These are phyloP conservation scores for Dimocarpus longan DNA, from an alignment of 345 rosid species.

Conservation along the genomic window DNA sequence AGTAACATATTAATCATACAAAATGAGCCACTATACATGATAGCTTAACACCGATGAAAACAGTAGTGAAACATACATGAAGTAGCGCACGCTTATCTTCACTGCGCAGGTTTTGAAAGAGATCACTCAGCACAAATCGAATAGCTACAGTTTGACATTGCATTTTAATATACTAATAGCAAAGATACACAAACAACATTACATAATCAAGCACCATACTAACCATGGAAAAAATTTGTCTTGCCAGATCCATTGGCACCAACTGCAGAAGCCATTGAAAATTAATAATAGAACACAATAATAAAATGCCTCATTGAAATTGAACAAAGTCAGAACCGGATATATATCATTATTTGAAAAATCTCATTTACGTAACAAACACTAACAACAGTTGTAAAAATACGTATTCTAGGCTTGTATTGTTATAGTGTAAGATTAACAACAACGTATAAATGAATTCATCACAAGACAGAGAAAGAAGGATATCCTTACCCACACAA, in stretches of 20 bases:
- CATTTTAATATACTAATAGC: not conserved
- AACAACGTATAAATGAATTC: no score
- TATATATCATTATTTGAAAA: not conserved
- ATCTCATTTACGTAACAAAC: not conserved
- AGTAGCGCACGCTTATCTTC: conserved; percentile 92
- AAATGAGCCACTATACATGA: conserved; percentile 4
- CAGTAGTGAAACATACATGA: conserved; percentile 58
- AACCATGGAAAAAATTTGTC: conserved; percentile 94
- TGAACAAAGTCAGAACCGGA: not conserved
- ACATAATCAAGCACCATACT: conserved; percentile 18
- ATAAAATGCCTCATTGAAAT: not conserved
- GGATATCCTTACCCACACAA: conserved; percentile 74
- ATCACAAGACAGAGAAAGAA: not conserved
- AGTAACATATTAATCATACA: not conserved
- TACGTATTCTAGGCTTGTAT: not conserved
- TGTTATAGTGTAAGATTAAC: not conserved
- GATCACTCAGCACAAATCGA: conserved; percentile 91
- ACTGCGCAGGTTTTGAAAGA: conserved; percentile 77
- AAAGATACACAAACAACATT: not conserved
- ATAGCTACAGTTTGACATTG: conserved; percentile 56
- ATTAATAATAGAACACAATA: not conserved
- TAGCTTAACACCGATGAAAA: conserved; percentile 17
- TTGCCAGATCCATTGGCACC: conserved; percentile 99
- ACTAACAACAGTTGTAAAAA: not conserved
- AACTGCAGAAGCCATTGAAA: conserved; percentile 48